A percentile compares a stretch with the other conserved stretches of the same genome.
These are phyloP conservation scores for Euphrasia arctica DNA, from an alignment of 305 asterid species.

Conservation along the genomic window DNA sequence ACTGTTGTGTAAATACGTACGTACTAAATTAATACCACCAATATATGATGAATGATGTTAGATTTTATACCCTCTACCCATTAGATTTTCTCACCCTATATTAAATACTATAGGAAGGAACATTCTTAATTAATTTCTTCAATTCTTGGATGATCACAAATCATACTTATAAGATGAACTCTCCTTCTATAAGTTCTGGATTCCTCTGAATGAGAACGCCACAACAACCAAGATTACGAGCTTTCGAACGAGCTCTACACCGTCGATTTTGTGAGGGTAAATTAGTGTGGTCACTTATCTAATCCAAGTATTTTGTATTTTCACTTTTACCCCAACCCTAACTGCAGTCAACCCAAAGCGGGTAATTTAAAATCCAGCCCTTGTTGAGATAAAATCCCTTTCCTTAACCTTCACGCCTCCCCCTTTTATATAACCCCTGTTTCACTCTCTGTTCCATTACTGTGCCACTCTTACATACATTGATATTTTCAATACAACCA, in stretches of 20 bases:
- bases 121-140: background rate
- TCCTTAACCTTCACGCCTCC: constrained; percentile 65
- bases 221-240: too few relatives aligned
- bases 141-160: constrained; percentile 12
- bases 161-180: background rate
- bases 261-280: too few relatives aligned
- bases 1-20: constrained; percentile 7
- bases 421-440: constrained; percentile 25
- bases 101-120: too few relatives aligned
- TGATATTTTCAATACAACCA: background rate
- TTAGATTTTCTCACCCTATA: constrained; percentile 6
- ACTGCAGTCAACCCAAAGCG: too few relatives aligned
- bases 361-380: too few relatives aligned
- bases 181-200: too few relatives aligned
- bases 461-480: constrained; percentile 25
- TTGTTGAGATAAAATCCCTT: constrained; percentile 27
- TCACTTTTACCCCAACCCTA: too few relatives aligned
- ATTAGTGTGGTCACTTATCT: too few relatives aligned
- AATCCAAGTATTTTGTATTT: too few relatives aligned
- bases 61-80: constrained; percentile 10
- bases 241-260: too few relatives aligned
- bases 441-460: constrained; percentile 23
- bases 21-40: background rate
- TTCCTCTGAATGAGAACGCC: too few relatives aligned
- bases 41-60: background rate